A percentile compares a stretch with the other conserved stretches of the same genome.
phyloP scores from a whole-genome alignment of 2,329 filamentous ascomycete species.

The Tolypocladium endophyticum region DNA sequence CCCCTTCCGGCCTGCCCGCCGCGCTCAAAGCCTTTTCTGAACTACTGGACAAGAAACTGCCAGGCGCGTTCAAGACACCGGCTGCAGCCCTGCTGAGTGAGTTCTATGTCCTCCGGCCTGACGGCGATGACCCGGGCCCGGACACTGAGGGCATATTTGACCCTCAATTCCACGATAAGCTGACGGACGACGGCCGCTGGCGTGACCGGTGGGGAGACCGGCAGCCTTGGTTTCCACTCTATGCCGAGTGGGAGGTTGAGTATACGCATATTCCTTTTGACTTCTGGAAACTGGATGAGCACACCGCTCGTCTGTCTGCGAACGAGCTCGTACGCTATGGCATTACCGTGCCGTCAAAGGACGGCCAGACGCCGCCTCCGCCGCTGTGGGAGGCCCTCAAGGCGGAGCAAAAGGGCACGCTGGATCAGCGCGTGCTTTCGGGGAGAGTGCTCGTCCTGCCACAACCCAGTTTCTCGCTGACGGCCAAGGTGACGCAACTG shows the following conservation, averaged over 20 bases:
- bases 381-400: slow-evolving; percentile 2
- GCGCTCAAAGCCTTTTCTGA: neutral
- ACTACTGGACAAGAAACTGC: neutral
- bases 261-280: slow-evolving; percentile 27
- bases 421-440: slow-evolving; percentile 14
- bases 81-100: slow-evolving; percentile 1
- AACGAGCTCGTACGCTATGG: slow-evolving; percentile 3
- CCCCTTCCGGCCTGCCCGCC: neutral
- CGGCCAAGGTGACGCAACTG: slow-evolving; percentile 21
- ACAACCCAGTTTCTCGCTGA: slow-evolving; percentile 24
- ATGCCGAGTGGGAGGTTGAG: slow-evolving; percentile 30
- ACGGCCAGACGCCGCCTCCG: neutral
- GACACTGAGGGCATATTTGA: neutral
- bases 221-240: slow-evolving; percentile 31
- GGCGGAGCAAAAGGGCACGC: no score
- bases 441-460: slow-evolving; percentile 28
- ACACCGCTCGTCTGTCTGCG: slow-evolving; percentile 5
- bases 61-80: neutral
- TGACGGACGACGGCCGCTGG: slow-evolving; percentile 3
- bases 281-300: slow-evolving; percentile 19
- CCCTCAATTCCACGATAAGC: slow-evolving; percentile 6
- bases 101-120: slow-evolving; percentile 1
- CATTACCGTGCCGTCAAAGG: neutral
- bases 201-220: slow-evolving; percentile 20
- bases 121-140: neutral